phyloP scores from a whole-genome alignment of 2,329 filamentous ascomycete species.

The Cercospora nicotianae region DNA sequence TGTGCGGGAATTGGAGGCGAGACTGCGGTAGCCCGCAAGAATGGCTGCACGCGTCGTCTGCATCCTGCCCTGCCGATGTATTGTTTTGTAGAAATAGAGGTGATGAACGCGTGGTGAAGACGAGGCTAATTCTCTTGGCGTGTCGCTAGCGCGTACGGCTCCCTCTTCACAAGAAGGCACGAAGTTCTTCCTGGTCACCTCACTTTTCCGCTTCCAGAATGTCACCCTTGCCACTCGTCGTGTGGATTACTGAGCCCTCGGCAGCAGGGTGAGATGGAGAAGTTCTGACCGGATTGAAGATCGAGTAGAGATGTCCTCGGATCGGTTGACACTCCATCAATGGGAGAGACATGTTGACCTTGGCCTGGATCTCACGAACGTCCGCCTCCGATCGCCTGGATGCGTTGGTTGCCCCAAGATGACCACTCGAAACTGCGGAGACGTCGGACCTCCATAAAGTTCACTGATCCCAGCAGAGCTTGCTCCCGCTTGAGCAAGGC shows the following conservation, averaged over 20 bases:
- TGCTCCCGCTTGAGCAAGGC: neutral
- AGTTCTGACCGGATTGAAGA: neutral
- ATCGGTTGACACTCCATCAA: neutral
- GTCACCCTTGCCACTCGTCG: neutral
- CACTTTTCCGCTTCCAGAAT: neutral
- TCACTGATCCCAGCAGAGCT: neutral
- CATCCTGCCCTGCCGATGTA: neutral
- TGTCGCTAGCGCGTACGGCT: neutral
- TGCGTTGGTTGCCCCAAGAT: neutral
- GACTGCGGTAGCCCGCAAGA: neutral
- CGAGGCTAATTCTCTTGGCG: neutral
- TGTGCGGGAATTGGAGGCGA: conserved; percentile 10
- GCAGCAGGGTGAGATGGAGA: neutral
- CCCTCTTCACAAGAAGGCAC: neutral
- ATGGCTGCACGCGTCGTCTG: neutral
- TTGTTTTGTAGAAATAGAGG: neutral
- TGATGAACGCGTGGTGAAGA: neutral
- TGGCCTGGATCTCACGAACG: neutral
- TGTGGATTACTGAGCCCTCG: neutral
- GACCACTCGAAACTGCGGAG: neutral
- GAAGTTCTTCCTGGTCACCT: neutral
- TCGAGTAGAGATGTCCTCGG: neutral
- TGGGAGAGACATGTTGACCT: neutral
- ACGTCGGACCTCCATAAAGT: neutral
- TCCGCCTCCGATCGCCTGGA: neutral